phyloP scores from a whole-genome alignment of 257 asterid genomes.

The Nicotiana knightiana region DNA sequence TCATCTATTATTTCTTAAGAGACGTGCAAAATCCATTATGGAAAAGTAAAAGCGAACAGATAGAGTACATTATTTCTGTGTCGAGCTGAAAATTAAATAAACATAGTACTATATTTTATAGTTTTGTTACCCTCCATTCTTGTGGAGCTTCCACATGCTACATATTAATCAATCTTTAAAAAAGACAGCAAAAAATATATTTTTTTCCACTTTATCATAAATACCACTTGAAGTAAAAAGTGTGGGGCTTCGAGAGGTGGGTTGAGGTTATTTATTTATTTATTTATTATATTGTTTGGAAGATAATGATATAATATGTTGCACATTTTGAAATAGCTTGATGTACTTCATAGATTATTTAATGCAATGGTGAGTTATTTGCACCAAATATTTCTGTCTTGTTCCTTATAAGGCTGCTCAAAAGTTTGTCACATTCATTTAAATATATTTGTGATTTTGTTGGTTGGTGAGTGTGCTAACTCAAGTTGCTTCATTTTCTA shows the following conservation, averaged over 20 bases:
- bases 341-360: not conserved
- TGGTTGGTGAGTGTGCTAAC: not conserved
- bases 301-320: not conserved
- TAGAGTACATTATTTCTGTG: too few relatives aligned
- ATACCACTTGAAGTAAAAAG: not conserved
- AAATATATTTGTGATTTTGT: not conserved
- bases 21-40: too few relatives aligned
- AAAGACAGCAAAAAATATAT: not conserved
- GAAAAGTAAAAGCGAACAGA: too few relatives aligned
- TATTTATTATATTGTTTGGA: not conserved
- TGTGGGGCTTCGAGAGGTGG: not conserved
- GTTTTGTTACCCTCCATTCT: not conserved
- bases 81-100: not conserved
- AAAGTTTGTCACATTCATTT: not conserved
- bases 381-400: not conserved
- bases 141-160: slow-evolving; percentile 6
- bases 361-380: not conserved
- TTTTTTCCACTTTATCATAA: not conserved
- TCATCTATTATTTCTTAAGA: too few relatives aligned
- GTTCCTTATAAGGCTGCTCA: not conserved
- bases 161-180: not conserved
- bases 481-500: slow-evolving; percentile 3
- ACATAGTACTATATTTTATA: not conserved
- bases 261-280: not conserved
- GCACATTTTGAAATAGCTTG: slow-evolving; percentile 2